Evolutionary conservation across 768 basidiomycete species (phyloP), one percentile per base, ranked within the genome.

Genomic region (Tulasnella sp.): DNA sequence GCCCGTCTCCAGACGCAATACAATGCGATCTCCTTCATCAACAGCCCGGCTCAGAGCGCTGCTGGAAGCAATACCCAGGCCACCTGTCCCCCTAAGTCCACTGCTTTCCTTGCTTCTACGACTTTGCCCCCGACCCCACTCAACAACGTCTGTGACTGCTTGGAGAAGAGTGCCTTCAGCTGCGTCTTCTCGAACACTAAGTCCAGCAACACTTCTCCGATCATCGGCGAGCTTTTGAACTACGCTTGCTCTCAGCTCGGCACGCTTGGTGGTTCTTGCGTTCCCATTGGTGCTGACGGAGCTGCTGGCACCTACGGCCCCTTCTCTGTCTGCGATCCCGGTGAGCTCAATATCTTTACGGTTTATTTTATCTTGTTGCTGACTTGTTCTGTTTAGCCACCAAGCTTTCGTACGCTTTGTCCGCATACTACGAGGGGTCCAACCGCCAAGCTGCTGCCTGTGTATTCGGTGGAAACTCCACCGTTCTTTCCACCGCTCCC

Each of bases 101-200:
- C 87, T 2, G 42, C 69, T 69, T 90, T 93, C 85, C 86, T 90
- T 72, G 94, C 92, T 46, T 92, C 92, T 8, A 89, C 88, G 0
- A 91, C 88, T 14, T 87, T 97, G 46, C 96, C 96, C 22, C 91
- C 93, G 0, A 98, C 96, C 5, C 96, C 96, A 2, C 92, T 94
- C 84, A 89, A 92, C 76, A 86, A 88, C 37, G 93, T 92, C 24
- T 98, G 96, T 86, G 86, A 89, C 78, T 98, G 96, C 85, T 84
- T 97, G 83, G 88, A 91, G 85, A 86, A 86, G 77, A 85, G 85
- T 75, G 88, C 88, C 31, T 88, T 97, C 78, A 90, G 91, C 82
- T 98, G 96, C 85, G 88, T 88, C 82, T 96, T 96, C 84, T 92
- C 88, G 11, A 92, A 93, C 37, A 83, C 87, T 54, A 91, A 91